These are phyloP conservation scores for Cladosporium sp. DNA, from an alignment of 2,329 filamentous ascomycete species.

Conservation along the genomic window DNA sequence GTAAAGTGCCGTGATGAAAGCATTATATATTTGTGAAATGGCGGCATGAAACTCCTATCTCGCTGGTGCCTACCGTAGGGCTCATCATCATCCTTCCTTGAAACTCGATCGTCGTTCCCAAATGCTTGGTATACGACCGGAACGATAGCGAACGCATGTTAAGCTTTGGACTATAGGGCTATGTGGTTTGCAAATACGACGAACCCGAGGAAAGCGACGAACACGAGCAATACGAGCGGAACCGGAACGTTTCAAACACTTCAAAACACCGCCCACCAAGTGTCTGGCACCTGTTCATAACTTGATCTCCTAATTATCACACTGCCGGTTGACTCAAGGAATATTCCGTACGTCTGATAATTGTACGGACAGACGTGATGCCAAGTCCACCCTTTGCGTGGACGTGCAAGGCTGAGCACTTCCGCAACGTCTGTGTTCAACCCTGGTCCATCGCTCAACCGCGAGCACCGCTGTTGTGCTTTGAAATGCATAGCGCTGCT, in stretches of 20 bases:
- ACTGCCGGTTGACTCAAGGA: neutral
- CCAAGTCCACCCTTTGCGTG: neutral
- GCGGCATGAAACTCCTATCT: neutral
- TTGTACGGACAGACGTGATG: neutral
- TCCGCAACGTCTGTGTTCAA: neutral
- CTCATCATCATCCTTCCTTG: neutral
- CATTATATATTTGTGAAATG: neutral
- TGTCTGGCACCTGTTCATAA: neutral
- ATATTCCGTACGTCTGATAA: neutral
- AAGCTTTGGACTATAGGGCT: neutral
- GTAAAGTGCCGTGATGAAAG: neutral
- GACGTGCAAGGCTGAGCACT: neutral
- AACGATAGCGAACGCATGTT: neutral
- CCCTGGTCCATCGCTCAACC: neutral
- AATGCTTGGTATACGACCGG: neutral
- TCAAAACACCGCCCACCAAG: neutral
- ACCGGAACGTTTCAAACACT: neutral
- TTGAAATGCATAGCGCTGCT: neutral
- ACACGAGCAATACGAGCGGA: constrained; percentile 2
- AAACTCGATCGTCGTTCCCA: neutral
- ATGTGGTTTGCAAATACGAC: neutral
- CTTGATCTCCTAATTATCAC: neutral
- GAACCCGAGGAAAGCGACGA: neutral
- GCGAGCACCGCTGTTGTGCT: neutral
- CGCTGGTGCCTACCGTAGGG: neutral